Percentiles rank a stretch among this genome's conserved stretches.
These are phyloP conservation scores for Pilasporangium apinafurcum DNA, from an alignment of 352 stramenopile genomes.

Conservation along the genomic window DNA sequence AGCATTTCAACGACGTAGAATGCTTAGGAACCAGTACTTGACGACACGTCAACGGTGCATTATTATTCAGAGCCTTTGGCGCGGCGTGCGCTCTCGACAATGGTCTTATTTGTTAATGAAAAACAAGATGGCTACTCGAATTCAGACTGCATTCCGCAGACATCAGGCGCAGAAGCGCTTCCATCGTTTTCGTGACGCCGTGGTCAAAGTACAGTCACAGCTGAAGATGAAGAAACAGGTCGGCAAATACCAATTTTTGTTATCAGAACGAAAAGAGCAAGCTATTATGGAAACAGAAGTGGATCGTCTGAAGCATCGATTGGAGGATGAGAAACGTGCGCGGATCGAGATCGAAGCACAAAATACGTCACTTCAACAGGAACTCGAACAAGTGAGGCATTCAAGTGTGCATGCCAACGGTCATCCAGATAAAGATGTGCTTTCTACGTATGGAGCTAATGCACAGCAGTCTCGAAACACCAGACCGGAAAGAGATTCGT, in stretches of 20 bases:
- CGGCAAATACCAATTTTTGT: slow-evolving; percentile 53
- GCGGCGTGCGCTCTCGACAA: slow-evolving; percentile 56
- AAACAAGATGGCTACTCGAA: slow-evolving; percentile 45
- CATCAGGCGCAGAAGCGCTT: slow-evolving; percentile 42
- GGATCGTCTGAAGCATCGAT: slow-evolving; percentile 56
- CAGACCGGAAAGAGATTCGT: slow-evolving; percentile 21
- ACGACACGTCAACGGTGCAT: slow-evolving; percentile 30
- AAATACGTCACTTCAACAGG: slow-evolving; percentile 68
- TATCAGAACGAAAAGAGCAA: slow-evolving; percentile 61
- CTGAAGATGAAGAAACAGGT: slow-evolving; percentile 78
- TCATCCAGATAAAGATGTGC: slow-evolving; percentile 38
- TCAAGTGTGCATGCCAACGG: slow-evolving; percentile 25
- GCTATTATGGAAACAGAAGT: slow-evolving; percentile 74
- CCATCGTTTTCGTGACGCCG: slow-evolving; percentile 47
- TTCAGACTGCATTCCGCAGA: slow-evolving; percentile 54
- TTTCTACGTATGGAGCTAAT: slow-evolving; percentile 10
- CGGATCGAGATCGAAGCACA: slow-evolving; percentile 66
- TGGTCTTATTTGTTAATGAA: slow-evolving; percentile 44
- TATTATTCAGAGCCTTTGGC: slow-evolving; percentile 69
- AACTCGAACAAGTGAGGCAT: slow-evolving; percentile 53
- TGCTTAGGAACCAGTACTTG: slow-evolving; percentile 36
- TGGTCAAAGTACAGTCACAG: slow-evolving; percentile 63
- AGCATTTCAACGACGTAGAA: slow-evolving; percentile 40
- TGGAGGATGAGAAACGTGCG: slow-evolving; percentile 74
- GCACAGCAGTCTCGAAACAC: background rate